Base-by-base conservation (phyloP, 441 rosid species). In the Croton setiger region DNA sequence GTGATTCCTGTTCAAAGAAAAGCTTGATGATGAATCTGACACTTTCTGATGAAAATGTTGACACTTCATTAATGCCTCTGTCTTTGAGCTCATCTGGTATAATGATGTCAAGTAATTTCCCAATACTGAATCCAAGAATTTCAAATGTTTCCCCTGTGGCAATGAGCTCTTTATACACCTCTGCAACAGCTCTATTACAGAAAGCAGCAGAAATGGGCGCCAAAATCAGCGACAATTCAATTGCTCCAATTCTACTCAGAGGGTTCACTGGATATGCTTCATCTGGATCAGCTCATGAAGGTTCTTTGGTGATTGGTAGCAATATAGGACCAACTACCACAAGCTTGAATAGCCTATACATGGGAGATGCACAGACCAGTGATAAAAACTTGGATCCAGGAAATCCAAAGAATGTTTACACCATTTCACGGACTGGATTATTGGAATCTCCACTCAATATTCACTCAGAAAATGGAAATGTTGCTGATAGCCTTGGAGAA, bases 181-280 rank as follows among this genome's bases (percentile, higher is more conserved):
- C 88, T 17, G 88, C 92, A 57, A 87, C 87, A 14, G 90, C 92
- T 12, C 70, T 84, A 71, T 64, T 84, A 51, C 87, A 85, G 74
- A 82, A 80, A 75, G 87, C 87, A n/a, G 82, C 90, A 15, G 86
- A 84, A 75, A 85, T 84, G 85, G 90, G 85, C 27, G 77, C 86
- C 5, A 85, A 80, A 72, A 80, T 77, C 66, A 85, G 90, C 21
- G 90, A 85, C 47, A 73, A 71, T 44, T 58, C 82, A 4, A 80
- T 77, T 6, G 57, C 87, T 39, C 88, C 90, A 2, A 80, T 80
- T 52, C 82, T 87, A 21, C 79, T 81, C 1, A 71, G 82, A 71
- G 90, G 87, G 14, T 87, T 83, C 69, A 58, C 85, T 1, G 87
- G 84, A 23, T 80, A 78, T 68, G 68, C 82, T 65, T 55, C 83